Evolutionary conservation across 164 flowering plant species (phyloP), one percentile per base, ranked within the genome.

Genomic region (Hamamelis virginiana): DNA sequence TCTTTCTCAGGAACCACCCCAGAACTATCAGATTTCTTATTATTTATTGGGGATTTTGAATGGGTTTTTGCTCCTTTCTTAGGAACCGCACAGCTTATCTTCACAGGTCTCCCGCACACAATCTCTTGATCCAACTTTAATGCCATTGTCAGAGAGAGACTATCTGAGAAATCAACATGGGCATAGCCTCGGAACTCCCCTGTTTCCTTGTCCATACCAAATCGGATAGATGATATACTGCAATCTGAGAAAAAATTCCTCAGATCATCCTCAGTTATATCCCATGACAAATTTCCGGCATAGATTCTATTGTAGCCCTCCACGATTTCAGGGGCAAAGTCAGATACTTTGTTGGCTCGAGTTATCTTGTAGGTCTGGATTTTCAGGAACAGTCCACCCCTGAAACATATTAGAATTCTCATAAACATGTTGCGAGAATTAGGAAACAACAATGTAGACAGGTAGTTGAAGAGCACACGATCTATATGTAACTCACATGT

Each of bases 301-400:
- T 95, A 95, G 48, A 90, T 80, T 74, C 98, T 87, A 72, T 91
- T 89, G 76, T 91, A 91, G 50, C 98, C 99, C 27, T 90, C 93
- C 74, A 87, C 77, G 9, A 85, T 79, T 66, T 79, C 57, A 19
- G 98, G 98, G 41, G 87, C 70, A 72, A 92, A 91, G 70, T 84
- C 83, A 21, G 89, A 28, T 13, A 28, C 19, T 75, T 74, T 79
- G 25, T 68, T 72, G n/a, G 52, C 47, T 60, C 75, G 74, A 59
- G 75, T 73, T 38, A 80, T 45, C 74, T 81, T 86, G 85, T 86
- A 95, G 0, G 96, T 91, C 73, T 88, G 89, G 48, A 95, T 82
- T 76, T 85, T 95, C 41, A 95, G 84, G 73, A 75, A 90, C 25
- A 92, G 77, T 64, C 92, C 98, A 61, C 95, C 96, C 97, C 98